These are phyloP conservation scores for Zygosaccharomyces rouxii DNA, from an alignment of 805 yeast genomes.

Conservation along the genomic window DNA sequence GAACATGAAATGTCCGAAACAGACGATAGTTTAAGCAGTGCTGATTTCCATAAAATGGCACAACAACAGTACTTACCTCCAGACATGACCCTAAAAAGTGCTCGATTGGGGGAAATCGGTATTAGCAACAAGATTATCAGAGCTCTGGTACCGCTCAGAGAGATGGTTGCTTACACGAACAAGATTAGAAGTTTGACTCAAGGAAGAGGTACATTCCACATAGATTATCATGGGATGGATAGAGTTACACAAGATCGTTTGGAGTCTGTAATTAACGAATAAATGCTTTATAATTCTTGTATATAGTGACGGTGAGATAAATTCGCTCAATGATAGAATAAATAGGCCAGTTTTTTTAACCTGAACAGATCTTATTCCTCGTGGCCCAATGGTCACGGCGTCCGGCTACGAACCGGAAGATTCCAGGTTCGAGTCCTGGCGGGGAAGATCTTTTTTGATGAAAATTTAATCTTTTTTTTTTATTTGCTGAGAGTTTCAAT, in stretches of 20 bases:
- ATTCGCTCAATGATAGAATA: neutral
- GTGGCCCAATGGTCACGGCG: constrained; percentile 76
- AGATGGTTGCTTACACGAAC: constrained; percentile 85
- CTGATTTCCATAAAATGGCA: constrained; percentile 53
- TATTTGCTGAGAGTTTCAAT: too few species aligned
- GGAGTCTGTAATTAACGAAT: constrained; percentile 28
- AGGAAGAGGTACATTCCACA: constrained; percentile 80
- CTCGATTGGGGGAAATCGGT: constrained; percentile 16
- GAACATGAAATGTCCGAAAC: constrained; percentile 33
- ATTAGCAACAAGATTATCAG: constrained; percentile 45
- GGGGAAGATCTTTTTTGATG: constrained; percentile 37
- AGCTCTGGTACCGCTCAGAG: constrained; percentile 83
- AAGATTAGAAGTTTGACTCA: constrained; percentile 78
- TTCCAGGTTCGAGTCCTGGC: constrained; percentile 56
- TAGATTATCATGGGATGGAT: constrained; percentile 74
- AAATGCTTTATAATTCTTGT: neutral
- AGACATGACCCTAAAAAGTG: constrained; percentile 50
- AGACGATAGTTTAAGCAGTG: constrained; percentile 32
- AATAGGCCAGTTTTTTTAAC: too few species aligned
- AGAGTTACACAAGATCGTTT: constrained; percentile 53
- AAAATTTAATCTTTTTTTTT: neutral
- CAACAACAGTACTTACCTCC: constrained; percentile 65
- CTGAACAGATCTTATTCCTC: constrained; percentile 50
- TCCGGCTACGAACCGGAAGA: constrained; percentile 60
- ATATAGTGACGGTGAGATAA: too few species aligned